Base-by-base conservation (phyloP, 2,329 filamentous ascomycete species). In the Cercospora canescens region DNA sequence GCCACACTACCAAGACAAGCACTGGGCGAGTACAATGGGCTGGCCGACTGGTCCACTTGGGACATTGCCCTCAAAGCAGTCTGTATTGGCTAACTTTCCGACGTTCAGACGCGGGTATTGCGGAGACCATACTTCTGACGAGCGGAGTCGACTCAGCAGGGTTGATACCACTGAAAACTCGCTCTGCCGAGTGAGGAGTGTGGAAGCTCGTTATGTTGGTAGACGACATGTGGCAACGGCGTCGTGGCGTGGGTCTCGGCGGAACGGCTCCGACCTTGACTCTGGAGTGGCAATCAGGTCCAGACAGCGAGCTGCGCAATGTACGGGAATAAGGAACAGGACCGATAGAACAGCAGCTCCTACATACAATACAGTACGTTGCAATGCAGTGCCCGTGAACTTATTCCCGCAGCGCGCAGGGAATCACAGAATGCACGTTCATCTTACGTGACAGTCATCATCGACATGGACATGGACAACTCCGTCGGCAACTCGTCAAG, bases 181-280 rank as follows among this genome's bases (percentile, higher is more conserved):
- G 37, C 37, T 41, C 37, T 35, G 32, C n/a, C n/a, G n/a, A n/a
- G n/a, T n/a, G n/a, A 21, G 39, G n/a, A 45, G n/a, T 24, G 18
- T 12, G 18, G 26, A 26, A 5, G 11, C 45, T 52, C 45, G 45
- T n/a, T 24, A 14, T 52, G 45, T 26, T 35, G 32, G 32, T 35
- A 11, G 5, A 14, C 14, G 41, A 7, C 26, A 9, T n/a, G n/a
- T n/a, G n/a, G n/a, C n/a, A n/a, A n/a, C n/a, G n/a, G n/a, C n/a
- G n/a, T n/a, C n/a, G n/a, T n/a, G n/a, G n/a, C 39, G 21, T 60
- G 57, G 26, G 48, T 60, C 39, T 60, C 57, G 57, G 26, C 37
- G 35, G 12, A 32, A 50, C 50, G 57, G 57, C 57, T 39, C 50
- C 57, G 37, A 60, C 57, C 50, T 50, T 50, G 39, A 32, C 57